Conservation (phyloP, 139 green algal genomes). For the Chlamydomonas incerta region DNA sequence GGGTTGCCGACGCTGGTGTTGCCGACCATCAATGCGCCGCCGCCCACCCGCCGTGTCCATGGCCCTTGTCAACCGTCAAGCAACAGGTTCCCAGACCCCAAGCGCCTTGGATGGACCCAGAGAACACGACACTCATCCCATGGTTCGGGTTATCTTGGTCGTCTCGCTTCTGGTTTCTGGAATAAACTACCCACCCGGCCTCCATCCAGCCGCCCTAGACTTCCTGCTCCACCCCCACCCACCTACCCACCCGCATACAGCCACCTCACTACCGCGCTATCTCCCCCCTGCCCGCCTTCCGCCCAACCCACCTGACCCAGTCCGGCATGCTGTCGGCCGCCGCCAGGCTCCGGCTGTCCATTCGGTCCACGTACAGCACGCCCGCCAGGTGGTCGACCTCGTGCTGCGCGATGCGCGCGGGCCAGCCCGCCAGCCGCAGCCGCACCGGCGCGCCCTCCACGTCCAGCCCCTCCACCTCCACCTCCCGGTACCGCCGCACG, state of each 20-base stretch:
- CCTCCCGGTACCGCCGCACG: constrained; percentile 15
- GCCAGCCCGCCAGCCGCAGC: constrained; percentile 66
- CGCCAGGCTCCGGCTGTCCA: not conserved
- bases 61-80: too few species aligned
- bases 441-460: constrained; percentile 78
- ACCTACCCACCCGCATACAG: not conserved
- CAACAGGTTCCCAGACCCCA: too few species aligned
- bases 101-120: too few species aligned
- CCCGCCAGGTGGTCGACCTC: constrained; percentile 96
- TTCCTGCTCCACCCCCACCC: too few species aligned
- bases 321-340: constrained; percentile 6
- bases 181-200: not conserved
- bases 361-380: constrained; percentile 32
- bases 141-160: too few species aligned
- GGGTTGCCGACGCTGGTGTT: too few species aligned
- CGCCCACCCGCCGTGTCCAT: too few species aligned
- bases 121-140: too few species aligned
- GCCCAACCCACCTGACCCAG: constrained; percentile 28
- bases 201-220: not conserved
- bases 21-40: too few species aligned
- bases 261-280: too few species aligned
- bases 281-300: too few species aligned
- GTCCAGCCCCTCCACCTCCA: constrained; percentile 77
- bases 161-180: too few species aligned
- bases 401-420: constrained; percentile 97